Conservation (phyloP, 1,284 basidiomycete species). For the Cerioporus squamosus region DNA sequence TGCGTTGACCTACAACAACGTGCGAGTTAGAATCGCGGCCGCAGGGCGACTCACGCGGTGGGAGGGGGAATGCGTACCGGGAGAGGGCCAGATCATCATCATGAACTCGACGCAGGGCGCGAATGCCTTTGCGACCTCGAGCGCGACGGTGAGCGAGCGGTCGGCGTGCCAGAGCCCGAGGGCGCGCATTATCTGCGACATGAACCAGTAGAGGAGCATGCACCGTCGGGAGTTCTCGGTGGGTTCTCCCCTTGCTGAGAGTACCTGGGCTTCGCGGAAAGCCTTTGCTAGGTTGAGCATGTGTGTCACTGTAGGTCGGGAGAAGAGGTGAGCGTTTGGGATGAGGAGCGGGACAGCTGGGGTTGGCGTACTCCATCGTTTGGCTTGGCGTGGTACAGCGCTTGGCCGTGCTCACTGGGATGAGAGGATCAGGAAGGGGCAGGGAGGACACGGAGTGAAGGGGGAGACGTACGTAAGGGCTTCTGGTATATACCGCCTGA, state of each 20-base stretch:
- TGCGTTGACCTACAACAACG: constrained; percentile 3
- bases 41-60: background rate
- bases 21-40: too few species aligned
- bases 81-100: constrained; percentile 68
- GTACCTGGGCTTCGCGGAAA: constrained; percentile 8
- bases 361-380: constrained; percentile 69
- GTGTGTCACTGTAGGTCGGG: constrained; percentile 5
- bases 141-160: constrained; percentile 58
- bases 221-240: constrained; percentile 43
- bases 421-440: background rate
- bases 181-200: constrained; percentile 61
- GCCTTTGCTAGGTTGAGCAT: constrained; percentile 10
- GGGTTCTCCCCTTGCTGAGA: background rate
- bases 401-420: constrained; percentile 49
- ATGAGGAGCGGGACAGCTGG: background rate
- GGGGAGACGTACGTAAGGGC: constrained; percentile 53
- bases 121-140: constrained; percentile 67
- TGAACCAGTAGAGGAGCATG: constrained; percentile 78
- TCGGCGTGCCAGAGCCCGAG: constrained; percentile 67
- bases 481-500: constrained; percentile 65
- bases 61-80: constrained; percentile 43
- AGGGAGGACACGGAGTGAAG: too few species aligned
- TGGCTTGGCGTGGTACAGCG: constrained; percentile 63
- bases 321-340: too few species aligned
- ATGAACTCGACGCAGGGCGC: constrained; percentile 68